These are phyloP conservation scores for Cladophialophora bantiana DNA, from an alignment of 2,329 filamentous ascomycete species.

Conservation along the genomic window DNA sequence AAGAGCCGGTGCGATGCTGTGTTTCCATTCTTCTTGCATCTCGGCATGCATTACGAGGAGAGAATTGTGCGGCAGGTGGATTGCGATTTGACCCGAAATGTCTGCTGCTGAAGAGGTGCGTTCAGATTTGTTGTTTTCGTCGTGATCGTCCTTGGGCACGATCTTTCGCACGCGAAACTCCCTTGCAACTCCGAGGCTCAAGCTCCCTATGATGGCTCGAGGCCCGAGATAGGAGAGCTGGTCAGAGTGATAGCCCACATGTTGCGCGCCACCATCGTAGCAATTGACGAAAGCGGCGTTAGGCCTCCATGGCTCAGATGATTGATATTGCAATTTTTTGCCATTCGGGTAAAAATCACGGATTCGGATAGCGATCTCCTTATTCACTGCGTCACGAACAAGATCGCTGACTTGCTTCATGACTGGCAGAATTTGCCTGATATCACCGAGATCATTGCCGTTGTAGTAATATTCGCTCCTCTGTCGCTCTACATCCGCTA, in stretches of 20 bases:
- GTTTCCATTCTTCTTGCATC: slow-evolving; percentile 98
- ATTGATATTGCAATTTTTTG: slow-evolving; percentile 77
- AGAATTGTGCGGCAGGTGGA: slow-evolving; percentile 93
- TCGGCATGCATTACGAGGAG: slow-evolving; percentile 95
- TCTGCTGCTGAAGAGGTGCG: slow-evolving; percentile 55
- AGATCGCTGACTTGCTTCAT: slow-evolving; percentile 72
- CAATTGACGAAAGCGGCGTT: slow-evolving; percentile 96
- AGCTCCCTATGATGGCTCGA: slow-evolving; percentile 82
- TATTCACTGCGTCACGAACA: slow-evolving; percentile 79
- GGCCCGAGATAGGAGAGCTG: slow-evolving; percentile 93
- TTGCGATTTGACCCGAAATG: slow-evolving; percentile 82
- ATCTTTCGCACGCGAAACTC: slow-evolving; percentile 88
- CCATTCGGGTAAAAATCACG: slow-evolving; percentile 70
- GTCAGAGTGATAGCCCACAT: slow-evolving; percentile 90
- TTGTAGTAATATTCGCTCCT: slow-evolving; percentile 87
- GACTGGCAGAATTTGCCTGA: slow-evolving; percentile 76
- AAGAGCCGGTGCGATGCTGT: slow-evolving; percentile 76
- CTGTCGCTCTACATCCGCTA: slow-evolving; percentile 72
- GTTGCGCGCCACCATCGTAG: slow-evolving; percentile 81
- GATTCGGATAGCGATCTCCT: slow-evolving; percentile 76
- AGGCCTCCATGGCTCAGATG: slow-evolving; percentile 73
- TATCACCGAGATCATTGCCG: slow-evolving; percentile 74
- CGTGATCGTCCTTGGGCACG: slow-evolving; percentile 64
- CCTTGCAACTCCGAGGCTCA: slow-evolving; percentile 89
- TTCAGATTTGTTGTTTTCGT: slow-evolving; percentile 35